Base-by-base conservation (phyloP, 257 asterid species). In the Mitragyna speciosa region DNA sequence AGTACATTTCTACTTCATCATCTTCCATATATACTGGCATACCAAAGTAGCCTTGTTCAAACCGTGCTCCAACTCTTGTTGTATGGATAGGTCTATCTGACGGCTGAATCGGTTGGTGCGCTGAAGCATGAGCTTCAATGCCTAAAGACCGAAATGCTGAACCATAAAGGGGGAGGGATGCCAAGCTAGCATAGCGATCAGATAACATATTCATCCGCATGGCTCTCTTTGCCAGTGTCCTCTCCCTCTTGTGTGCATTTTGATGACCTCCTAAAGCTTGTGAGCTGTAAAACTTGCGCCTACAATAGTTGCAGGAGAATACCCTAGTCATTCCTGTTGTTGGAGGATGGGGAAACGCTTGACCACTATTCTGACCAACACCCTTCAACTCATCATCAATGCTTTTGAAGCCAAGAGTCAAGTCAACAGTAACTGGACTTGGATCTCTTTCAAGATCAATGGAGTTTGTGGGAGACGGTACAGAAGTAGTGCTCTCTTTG, bases 191-290 rank as follows among this genome's bases (percentile, higher is more conserved):
- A 51, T 91, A 92, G 71, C 96, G 82, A 49, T 95, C 96, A 8
- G 96, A 90, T 48, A 95, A 79, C 92, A 92, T 90, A 39, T 94
- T 97, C 95, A 95, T 88, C 16, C 95, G 71, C 96, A 93, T 91
- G 6, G 97, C 99, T 83, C 98, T 79, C 82, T 93, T 95, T 0
- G 97, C 99, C 0, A 95, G 83, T 5, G 97, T 92, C 80, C 99
- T 79, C 82, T 95, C 99, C 54, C 99, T 85, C 84, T 95, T 95
- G 85, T 95, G 99, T 3, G 99, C 97, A 16, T 95, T 95, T 64
- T 95, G 99, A 79, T 95, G 99, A 0, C 99, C 99, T 10, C 99
- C 99, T 69, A 95, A 68, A 0, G 99, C 99, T 75, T 95, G 99
- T 0, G 99, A 93, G 87, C 98, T 93, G 84, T 95, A 95, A 83